A percentile compares a stretch with the other conserved stretches of the same genome.
Evolutionary conservation across 352 stramenopile genomes (phyloP).

Genomic region (Pythium guiyangense): DNA sequence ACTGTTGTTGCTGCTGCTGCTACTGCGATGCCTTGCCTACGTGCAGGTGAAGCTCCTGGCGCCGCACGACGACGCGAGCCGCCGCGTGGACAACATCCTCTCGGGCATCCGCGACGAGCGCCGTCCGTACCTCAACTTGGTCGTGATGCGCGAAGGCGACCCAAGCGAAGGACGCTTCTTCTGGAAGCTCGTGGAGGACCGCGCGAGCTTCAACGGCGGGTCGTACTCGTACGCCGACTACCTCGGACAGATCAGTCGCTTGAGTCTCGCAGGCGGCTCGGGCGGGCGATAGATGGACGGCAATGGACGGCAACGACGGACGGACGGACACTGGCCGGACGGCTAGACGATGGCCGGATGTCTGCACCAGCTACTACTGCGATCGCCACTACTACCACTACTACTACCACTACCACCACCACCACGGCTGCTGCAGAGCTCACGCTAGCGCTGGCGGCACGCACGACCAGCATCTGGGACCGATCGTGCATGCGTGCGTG

Average conservation of each 20-base stretch:
- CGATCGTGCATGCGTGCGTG: too few relatives aligned
- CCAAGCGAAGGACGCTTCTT: conserved; percentile 93
- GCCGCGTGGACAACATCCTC: conserved; percentile 87
- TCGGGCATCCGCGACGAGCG: conserved; percentile 85
- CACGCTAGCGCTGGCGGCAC: too few relatives aligned
- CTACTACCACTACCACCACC: too few relatives aligned
- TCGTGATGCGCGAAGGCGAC: conserved; percentile 95
- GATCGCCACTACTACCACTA: too few relatives aligned
- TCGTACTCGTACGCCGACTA: conserved; percentile 98
- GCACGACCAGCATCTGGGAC: too few relatives aligned
- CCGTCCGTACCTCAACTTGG: conserved; percentile 77
- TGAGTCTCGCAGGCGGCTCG: conserved; percentile 41
- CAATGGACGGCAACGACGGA: too few relatives aligned
- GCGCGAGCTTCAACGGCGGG: conserved; percentile 95
- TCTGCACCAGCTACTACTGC: too few relatives aligned
- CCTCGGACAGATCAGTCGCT: conserved; percentile 85
- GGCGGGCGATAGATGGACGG: conserved; percentile 53
- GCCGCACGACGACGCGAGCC: conserved; percentile 80
- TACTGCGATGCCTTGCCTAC: too few relatives aligned
- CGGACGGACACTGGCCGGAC: too few relatives aligned
- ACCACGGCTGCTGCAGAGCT: too few relatives aligned
- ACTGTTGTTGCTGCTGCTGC: too few relatives aligned
- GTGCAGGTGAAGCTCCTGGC: conserved; percentile 72
- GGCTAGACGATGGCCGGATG: too few relatives aligned
- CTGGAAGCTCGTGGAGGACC: conserved; percentile 98